phyloP scores from a whole-genome alignment of 768 basidiomycete species.

The Boletus tomentosulus region DNA sequence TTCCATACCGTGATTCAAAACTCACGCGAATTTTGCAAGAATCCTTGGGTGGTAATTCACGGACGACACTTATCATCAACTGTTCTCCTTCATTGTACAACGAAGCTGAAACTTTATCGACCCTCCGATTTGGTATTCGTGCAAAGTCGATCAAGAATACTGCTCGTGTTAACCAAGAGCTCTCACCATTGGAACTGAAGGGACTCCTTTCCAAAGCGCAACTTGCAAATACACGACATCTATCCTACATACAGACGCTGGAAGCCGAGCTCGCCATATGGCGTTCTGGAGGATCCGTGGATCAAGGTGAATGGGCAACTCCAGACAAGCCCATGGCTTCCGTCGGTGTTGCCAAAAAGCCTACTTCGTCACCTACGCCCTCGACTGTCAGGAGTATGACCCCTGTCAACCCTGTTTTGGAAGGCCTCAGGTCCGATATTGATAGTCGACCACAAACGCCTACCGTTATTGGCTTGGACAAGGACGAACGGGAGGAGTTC shows the following conservation, averaged over 20 bases:
- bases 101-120: slow-evolving; percentile 92
- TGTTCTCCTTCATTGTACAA: slow-evolving; percentile 98
- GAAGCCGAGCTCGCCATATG: slow-evolving; percentile 90
- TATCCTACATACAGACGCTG: slow-evolving; percentile 83
- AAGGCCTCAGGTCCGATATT: slow-evolving; percentile 65
- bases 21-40: slow-evolving; percentile 99
- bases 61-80: slow-evolving; percentile 98
- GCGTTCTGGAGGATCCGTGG: slow-evolving; percentile 83
- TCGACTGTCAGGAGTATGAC: slow-evolving; percentile 69
- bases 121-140: slow-evolving; percentile 98
- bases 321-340: slow-evolving; percentile 52
- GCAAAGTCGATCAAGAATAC: slow-evolving; percentile 99
- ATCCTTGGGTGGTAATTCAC: slow-evolving; percentile 91
- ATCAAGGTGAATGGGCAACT: slow-evolving; percentile 76
- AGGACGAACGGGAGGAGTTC: slow-evolving; percentile 98
- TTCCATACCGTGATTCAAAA: slow-evolving; percentile 98
- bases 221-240: slow-evolving; percentile 74
- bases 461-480: slow-evolving; percentile 80
- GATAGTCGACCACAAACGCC: slow-evolving; percentile 92
- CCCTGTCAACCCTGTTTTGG: slow-evolving; percentile 67
- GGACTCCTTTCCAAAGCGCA: slow-evolving; percentile 86
- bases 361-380: slow-evolving; percentile 57
- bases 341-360: slow-evolving; percentile 43
- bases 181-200: slow-evolving; percentile 95
- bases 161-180: slow-evolving; percentile 96